These are phyloP conservation scores for Volvox africanus DNA, from an alignment of 139 green algal genomes.

Conservation along the genomic window DNA sequence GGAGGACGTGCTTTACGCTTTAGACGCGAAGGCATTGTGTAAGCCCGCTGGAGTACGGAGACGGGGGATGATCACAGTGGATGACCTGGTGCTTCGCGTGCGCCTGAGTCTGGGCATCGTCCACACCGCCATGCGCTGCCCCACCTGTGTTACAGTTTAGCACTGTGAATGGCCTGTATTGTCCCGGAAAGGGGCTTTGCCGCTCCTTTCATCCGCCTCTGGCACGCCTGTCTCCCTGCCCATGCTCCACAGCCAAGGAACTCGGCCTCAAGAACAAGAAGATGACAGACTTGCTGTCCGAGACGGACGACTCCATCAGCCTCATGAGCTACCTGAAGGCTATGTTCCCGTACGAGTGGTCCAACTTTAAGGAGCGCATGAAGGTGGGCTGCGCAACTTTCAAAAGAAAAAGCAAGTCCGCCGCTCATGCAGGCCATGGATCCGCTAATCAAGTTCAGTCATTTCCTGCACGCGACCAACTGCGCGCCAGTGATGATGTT, in stretches of 20 bases:
- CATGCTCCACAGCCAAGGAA: slow-evolving; percentile 32
- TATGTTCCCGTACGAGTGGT: slow-evolving; percentile 47
- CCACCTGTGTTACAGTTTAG: no score
- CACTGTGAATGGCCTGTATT: no score
- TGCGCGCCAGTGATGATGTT: no score
- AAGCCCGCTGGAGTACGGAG: neutral
- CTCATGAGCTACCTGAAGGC: slow-evolving; percentile 55
- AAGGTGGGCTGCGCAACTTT: neutral
- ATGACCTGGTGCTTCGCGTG: no score
- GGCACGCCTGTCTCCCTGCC: neutral
- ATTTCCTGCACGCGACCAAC: no score
- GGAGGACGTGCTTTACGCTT: slow-evolving; percentile 83
- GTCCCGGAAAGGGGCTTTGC: no score
- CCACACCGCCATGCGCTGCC: no score
- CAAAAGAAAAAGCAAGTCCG: no score
- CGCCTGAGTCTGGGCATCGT: no score
- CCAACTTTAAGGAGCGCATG: slow-evolving; percentile 46
- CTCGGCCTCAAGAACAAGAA: slow-evolving; percentile 57
- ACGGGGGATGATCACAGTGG: no score
- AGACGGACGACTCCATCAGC: slow-evolving; percentile 53
- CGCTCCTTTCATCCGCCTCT: neutral
- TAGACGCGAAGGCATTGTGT: slow-evolving; percentile 57
- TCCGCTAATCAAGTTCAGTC: no score
- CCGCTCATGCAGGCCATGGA: no score
- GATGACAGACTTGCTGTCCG: slow-evolving; percentile 62